Evolutionary conservation across 768 basidiomycete genomes (phyloP), one percentile per base, ranked within the genome.

Genomic region (Floccularia luteovirens): DNA sequence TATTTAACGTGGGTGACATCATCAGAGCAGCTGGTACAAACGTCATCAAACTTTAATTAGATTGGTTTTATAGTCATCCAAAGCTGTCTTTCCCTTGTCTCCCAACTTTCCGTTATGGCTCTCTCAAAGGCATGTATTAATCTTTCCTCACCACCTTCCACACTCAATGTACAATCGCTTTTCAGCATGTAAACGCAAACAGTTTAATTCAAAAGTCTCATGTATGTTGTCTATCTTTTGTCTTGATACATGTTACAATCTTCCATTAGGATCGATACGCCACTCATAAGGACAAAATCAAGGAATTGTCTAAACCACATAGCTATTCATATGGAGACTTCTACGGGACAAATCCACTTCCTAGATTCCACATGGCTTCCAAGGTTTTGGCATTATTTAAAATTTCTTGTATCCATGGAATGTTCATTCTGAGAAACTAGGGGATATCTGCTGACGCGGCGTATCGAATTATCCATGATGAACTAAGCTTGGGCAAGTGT

Each of bases 121-220:
- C 76, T 82, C 48, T 74, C 78, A 41, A 82, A 79, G 62, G 77
- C 74, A 25, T 12, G 11, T 35, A 37, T 32, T 20, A 24, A 13
- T 23, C 12, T 10, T 6, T 8, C 21, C 25, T 24, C 25, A 27
- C 2, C 22, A 23, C 32, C 8, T 4, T 37, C 24, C 27, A 31
- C n/a, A 25, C 19, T 25, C 16, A 37, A 11, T 22, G 43, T 39
- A 24, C 32, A 38, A 11, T 36, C 46, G 23, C 34, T 39, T 38
- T 28, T 22, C 46, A 83, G 81, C 81, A 79, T 48, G 63, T 90
- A 51, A 75, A 87, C 58, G 60, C 85, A 1, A 82, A 83, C 41
- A 61, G 64, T 36, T 70, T 90, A 55, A 63, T 90, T 30, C 67
- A 67, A 48, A 62, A 75, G 27, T 59, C 81, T 16, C 69, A 66